Base-by-base conservation (phyloP, 345 rosid species). In the Citrus reticulata region DNA sequence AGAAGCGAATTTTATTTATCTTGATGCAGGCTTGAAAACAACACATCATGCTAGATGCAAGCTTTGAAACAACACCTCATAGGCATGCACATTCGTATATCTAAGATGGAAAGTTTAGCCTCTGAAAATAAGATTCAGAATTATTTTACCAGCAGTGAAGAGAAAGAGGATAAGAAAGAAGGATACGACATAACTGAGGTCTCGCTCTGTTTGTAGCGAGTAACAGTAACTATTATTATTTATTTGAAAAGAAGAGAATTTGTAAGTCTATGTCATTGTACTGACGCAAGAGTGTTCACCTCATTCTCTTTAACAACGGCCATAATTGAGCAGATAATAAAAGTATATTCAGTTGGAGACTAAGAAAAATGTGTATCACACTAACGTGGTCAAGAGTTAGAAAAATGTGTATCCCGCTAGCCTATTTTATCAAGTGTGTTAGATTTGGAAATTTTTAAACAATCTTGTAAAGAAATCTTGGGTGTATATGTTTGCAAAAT, bases 141-240 rank as follows among this genome's bases (percentile, higher is more conserved):
- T 46, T 75, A 61, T 46, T 46, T 61, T 59, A 39, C 73, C 81
- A 73, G 81, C 77, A 11, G 58, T 62, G 67, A 78, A 61, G 71
- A 77, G 4, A 62, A 80, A 22, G 63, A 83, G 74, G 49, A 57
- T 27, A 78, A 77, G 68, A 22, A 80, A 30, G 37, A 35, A 35
- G 37, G 37, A 35, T 5, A 54, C 13, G 20, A 20, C 24, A 29
- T 1, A 8, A 27, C 24, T 14, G 29, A 65, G 40, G 11, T 17
- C 14, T 34, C 19, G 20, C 42, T 30, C 42, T 9, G 17, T 70
- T 71, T 71, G 54, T 20, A 29, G 13, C 0, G 64, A 34, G n/a
- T 34, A 32, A 25, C 20, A 32, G 25, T 2, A 20, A 2, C 9
- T 14, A 3, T 27, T 17, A 6, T 70, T 70, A 0, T 5, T 2